Percentiles rank a stretch among this genome's conserved stretches.
Evolutionary conservation across 495 filamentous ascomycete species (phyloP).

Genomic region (Talaromyces nanjingensis): DNA sequence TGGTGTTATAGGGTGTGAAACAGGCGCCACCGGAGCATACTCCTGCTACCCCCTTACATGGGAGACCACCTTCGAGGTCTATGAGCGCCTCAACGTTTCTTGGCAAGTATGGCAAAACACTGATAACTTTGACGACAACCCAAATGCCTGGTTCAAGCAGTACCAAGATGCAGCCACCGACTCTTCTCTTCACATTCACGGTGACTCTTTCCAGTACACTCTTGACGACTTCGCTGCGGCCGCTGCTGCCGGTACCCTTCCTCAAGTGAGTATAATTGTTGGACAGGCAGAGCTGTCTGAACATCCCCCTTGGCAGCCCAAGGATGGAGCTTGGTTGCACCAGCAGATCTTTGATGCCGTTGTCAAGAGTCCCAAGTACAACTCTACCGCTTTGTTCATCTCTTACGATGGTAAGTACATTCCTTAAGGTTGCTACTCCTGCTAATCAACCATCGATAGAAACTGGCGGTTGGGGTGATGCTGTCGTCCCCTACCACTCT

Average conservation of each 20-base stretch:
- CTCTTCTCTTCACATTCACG: conserved; percentile 35
- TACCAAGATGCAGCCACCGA: conserved; percentile 35
- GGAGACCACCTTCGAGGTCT: conserved; percentile 47
- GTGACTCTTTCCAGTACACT: conserved; percentile 31
- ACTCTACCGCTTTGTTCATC: conserved; percentile 43
- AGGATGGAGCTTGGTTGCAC: conserved; percentile 51
- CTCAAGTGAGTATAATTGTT: conserved; percentile 46
- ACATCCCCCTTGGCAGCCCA: conserved; percentile 46
- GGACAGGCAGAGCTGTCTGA: conserved; percentile 45
- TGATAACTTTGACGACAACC: conserved; percentile 52
- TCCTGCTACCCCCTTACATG: conserved; percentile 47
- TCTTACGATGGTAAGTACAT: conserved; percentile 38
- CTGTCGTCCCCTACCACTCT: conserved; percentile 48
- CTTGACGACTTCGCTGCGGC: conserved; percentile 44
- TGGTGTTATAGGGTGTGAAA: conserved; percentile 3
- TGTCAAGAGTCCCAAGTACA: conserved; percentile 40
- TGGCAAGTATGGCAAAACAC: conserved; percentile 50
- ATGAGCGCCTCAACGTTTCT: conserved; percentile 43
- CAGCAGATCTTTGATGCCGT: conserved; percentile 47
- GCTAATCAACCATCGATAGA: conserved; percentile 18
- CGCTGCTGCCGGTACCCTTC: conserved; percentile 45
- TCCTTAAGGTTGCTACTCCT: neutral
- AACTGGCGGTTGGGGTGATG: conserved; percentile 49
- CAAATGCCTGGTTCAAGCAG: conserved; percentile 47
- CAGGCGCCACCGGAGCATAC: neutral